Conservation (phyloP, 176 grass and related monocot species). For the Bromus sterilis region DNA sequence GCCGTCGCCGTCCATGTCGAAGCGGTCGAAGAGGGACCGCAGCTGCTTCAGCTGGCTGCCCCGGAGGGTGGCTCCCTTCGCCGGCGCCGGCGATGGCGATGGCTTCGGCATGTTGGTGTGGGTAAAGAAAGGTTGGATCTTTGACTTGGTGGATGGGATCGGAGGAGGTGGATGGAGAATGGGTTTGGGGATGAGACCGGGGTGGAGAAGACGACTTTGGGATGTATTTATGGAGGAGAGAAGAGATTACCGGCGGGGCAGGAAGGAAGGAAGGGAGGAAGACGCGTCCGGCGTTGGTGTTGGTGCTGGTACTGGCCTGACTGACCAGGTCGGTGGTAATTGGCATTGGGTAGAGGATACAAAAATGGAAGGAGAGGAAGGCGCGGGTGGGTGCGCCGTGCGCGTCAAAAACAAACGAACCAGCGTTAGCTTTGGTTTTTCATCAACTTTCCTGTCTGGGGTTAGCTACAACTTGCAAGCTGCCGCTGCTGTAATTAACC, state of each 20-base stretch:
- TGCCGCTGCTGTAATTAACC: no score
- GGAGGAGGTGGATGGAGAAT: not conserved
- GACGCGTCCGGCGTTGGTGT: constrained; percentile 21
- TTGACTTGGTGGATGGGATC: not conserved
- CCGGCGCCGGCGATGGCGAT: not conserved
- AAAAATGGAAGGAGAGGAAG: not conserved
- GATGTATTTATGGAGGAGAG: constrained; percentile 10
- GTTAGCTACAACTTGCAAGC: not conserved
- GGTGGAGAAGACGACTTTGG: not conserved
- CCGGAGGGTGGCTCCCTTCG: not conserved
- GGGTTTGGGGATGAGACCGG: not conserved
- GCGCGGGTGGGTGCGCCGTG: not conserved
- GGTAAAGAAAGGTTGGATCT: not conserved
- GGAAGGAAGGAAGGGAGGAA: constrained; percentile 1
- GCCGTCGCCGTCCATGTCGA: constrained; percentile 79
- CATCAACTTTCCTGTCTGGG: not conserved
- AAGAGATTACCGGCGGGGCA: not conserved
- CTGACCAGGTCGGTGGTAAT: constrained; percentile 26
- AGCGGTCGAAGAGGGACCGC: constrained; percentile 56
- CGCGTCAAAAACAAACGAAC: constrained; percentile 13
- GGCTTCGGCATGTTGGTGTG: not conserved
- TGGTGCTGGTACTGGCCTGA: no score
- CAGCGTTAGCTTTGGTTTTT: no score
- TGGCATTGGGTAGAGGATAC: no score
- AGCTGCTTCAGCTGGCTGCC: constrained; percentile 83